Conservation (phyloP, 2,329 filamentous ascomycete genomes). For the Colletotrichum graminicola region DNA sequence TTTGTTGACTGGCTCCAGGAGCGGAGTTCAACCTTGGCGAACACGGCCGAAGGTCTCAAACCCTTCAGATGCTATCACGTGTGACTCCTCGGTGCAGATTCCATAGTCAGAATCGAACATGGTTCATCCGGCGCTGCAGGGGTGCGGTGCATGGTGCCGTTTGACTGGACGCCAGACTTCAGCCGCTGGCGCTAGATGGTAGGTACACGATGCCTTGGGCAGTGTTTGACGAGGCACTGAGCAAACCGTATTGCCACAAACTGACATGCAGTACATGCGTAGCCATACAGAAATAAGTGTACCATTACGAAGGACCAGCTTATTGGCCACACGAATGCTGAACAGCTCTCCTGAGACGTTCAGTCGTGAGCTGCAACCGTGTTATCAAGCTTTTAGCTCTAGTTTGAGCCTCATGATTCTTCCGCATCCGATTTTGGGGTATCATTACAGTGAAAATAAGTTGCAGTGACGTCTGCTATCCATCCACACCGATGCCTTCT, state of each 20-base stretch:
- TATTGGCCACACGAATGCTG: neutral
- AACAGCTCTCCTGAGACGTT: neutral
- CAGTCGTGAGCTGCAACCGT: neutral
- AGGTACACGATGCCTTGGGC: neutral
- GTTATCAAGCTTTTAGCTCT: neutral
- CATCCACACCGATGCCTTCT: neutral
- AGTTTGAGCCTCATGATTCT: neutral
- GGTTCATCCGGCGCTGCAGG: conserved; percentile 23
- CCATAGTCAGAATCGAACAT: conserved; percentile 17
- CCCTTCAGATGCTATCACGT: conserved; percentile 10
- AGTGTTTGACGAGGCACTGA: neutral
- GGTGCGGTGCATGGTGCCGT: conserved; percentile 4
- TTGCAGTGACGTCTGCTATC: neutral
- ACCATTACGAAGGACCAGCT: conserved; percentile 1
- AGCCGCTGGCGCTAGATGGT: conserved; percentile 33
- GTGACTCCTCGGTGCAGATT: neutral
- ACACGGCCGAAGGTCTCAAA: neutral
- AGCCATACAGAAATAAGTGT: conserved; percentile 3
- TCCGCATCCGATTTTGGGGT: conserved; percentile 25
- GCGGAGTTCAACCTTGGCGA: neutral
- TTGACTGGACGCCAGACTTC: conserved; percentile 7
- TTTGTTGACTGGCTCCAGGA: neutral
- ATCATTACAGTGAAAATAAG: conserved; percentile 40
- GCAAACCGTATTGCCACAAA: neutral
- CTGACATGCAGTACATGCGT: neutral